Conservation (phyloP, 805 yeast species). For the Osmozyma mogii region DNA sequence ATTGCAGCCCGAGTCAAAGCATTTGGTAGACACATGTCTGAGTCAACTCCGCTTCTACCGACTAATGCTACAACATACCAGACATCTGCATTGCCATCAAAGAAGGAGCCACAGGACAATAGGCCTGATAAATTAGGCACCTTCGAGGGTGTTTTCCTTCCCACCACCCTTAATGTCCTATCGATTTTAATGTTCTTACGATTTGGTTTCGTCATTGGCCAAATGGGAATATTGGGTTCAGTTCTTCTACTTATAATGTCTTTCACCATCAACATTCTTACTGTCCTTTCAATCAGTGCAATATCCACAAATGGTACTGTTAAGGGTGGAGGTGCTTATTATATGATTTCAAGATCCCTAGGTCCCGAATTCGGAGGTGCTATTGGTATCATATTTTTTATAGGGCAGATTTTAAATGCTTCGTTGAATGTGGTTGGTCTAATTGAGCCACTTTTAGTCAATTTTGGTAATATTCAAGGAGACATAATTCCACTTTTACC, state of each 20-base stretch:
- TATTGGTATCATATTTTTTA: conserved; percentile 86
- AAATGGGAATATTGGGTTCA: conserved; percentile 83
- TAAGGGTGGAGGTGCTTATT: conserved; percentile 97
- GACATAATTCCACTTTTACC: conserved; percentile 54
- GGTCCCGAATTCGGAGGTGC: conserved; percentile 99
- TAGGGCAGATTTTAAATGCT: conserved; percentile 89
- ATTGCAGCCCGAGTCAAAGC: too few relatives aligned
- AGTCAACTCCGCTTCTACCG: conserved; percentile 12
- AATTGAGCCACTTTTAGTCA: conserved; percentile 79
- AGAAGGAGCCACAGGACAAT: too few relatives aligned
- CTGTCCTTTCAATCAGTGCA: conserved; percentile 87
- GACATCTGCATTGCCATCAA: too few relatives aligned
- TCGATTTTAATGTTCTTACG: conserved; percentile 93
- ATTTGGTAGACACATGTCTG: conserved; percentile 6
- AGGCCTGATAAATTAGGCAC: conserved; percentile 85
- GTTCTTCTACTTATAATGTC: conserved; percentile 59
- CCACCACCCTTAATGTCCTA: conserved; percentile 86
- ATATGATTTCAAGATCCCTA: conserved; percentile 88
- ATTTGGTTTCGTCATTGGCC: conserved; percentile 93
- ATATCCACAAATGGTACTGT: conserved; percentile 97
- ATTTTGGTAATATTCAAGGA: conserved; percentile 62
- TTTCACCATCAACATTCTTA: conserved; percentile 72
- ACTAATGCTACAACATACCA: too few relatives aligned
- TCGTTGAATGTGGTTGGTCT: conserved; percentile 95
- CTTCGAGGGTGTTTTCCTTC: conserved; percentile 84